A percentile compares a stretch with the other conserved stretches of the same genome.
Conservation (phyloP, 495 filamentous ascomycete species). For the Jackrogersella multiformis region DNA sequence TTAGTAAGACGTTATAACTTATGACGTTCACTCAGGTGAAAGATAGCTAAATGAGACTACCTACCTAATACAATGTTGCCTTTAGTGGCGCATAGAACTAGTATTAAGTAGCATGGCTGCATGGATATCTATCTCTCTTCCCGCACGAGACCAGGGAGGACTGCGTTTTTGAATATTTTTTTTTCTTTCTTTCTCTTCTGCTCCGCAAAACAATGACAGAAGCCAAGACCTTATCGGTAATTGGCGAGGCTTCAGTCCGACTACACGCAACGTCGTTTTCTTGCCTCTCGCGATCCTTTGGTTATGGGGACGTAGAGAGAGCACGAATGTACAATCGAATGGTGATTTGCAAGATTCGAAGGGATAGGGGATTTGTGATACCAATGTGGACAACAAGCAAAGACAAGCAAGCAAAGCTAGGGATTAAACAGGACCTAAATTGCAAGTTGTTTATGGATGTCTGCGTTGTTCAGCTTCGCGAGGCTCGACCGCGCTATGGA, state of each 20-base stretch:
- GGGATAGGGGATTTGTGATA: not conserved
- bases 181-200: not conserved
- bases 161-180: slow-evolving; percentile 2
- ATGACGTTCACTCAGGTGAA: slow-evolving; percentile 21
- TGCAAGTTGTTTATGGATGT: slow-evolving; percentile 2
- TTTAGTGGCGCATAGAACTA: slow-evolving; percentile 7
- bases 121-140: slow-evolving; percentile 19
- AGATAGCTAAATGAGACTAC: no score
- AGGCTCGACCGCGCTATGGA: slow-evolving; percentile 26
- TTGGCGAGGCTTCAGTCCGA: slow-evolving; percentile 10
- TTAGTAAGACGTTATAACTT: slow-evolving; percentile 28
- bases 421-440: not conserved
- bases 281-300: not conserved
- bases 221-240: slow-evolving; percentile 35
- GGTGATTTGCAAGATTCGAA: slow-evolving; percentile 1
- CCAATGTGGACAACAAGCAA: not conserved
- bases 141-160: not conserved
- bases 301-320: not conserved
- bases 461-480: slow-evolving; percentile 28
- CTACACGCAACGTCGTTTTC: not conserved
- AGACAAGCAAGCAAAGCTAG: not conserved
- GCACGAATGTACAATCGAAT: not conserved
- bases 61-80: no score
- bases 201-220: slow-evolving; percentile 33
- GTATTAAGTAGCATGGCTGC: slow-evolving; percentile 21